phyloP scores from a whole-genome alignment of 2,329 filamentous ascomycete species.

The Cordyceps pruinosa region DNA sequence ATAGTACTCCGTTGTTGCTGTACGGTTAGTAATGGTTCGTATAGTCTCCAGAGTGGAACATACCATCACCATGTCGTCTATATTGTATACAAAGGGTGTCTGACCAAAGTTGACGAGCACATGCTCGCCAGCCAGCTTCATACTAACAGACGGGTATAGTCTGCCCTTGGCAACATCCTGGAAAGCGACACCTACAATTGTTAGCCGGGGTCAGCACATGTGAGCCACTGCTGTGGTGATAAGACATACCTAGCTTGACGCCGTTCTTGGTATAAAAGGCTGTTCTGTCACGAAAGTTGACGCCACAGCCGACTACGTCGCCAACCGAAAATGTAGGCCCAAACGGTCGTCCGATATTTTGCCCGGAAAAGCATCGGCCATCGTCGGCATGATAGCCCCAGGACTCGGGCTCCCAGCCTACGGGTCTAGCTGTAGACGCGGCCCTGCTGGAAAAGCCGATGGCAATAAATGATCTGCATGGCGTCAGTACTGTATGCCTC shows the following conservation, averaged over 20 bases:
- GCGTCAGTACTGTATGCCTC: not conserved
- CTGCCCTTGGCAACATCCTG: slow-evolving; percentile 54
- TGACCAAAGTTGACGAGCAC: slow-evolving; percentile 61
- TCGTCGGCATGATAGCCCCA: slow-evolving; percentile 67
- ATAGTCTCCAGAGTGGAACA: slow-evolving; percentile 19
- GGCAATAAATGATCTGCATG: slow-evolving; percentile 49
- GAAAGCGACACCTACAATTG: slow-evolving; percentile 58
- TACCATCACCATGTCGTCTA: slow-evolving; percentile 78
- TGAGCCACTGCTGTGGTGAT: too few species aligned
- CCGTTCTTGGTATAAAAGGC: slow-evolving; percentile 68
- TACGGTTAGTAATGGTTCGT: not conserved
- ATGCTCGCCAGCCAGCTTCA: slow-evolving; percentile 58
- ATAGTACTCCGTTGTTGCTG: slow-evolving; percentile 56
- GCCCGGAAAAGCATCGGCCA: slow-evolving; percentile 52
- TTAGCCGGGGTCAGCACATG: not conserved
- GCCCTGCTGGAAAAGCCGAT: slow-evolving; percentile 54
- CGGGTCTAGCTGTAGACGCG: slow-evolving; percentile 47
- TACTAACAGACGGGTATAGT: slow-evolving; percentile 60
- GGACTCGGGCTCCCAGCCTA: slow-evolving; percentile 62
- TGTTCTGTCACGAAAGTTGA: slow-evolving; percentile 57
- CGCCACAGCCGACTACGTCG: slow-evolving; percentile 57
- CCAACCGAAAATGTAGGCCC: slow-evolving; percentile 47
- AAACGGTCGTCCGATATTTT: slow-evolving; percentile 50
- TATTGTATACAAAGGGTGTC: slow-evolving; percentile 81
- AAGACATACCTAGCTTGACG: slow-evolving; percentile 42